Evolutionary conservation across 768 basidiomycete species (phyloP), one percentile per base, ranked within the genome.

Genomic region (Lentinula sp.): DNA sequence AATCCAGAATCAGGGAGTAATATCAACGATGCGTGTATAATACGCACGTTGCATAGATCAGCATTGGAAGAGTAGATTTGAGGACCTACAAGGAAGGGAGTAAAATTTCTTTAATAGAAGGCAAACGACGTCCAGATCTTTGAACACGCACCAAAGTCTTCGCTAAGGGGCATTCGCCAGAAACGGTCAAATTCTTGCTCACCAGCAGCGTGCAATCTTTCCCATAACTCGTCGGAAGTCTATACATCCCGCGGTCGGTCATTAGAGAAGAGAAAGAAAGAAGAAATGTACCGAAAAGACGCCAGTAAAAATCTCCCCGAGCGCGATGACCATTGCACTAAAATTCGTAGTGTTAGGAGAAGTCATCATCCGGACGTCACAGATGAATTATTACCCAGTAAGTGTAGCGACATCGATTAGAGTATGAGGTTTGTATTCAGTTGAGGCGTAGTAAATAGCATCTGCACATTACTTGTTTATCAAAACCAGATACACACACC

Each of bases 131-230:
- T 28, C 28, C 28, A 28, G 28, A n/a, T 46, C 18, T 16, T 13
- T 46, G 45, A 7, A 20, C 43, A 3, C 28, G 9, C 28, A 52
- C 59, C 85, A 65, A 80, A 95, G 60, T 87, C 90, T 48, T 92
- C 90, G 66, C 91, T 87, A 57, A 95, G 82, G 9, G 93, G 93
- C 86, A 95, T 85, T 32, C 93, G 84, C 93, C 93, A 95, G 80
- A 95, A 87, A 58, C 86, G 85, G 72, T 93, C 91, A 67, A 88
- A 82, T 67, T 92, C 90, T 13, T 74, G 72, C 74, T 86, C 83
- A 10, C 90, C 91, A 2, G 93, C 91, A 2, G 69, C 76, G 63
- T 84, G 76, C 10, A 95, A 81, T 58, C 82, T 76, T 41, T 81
- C 67, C 90, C 91, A 95, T 18, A 95, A 85, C 23, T 78, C 73